Percentiles rank a stretch among this genome's conserved stretches.
Conservation (phyloP, 139 green algal species). For the Dunaliella sp. region DNA sequence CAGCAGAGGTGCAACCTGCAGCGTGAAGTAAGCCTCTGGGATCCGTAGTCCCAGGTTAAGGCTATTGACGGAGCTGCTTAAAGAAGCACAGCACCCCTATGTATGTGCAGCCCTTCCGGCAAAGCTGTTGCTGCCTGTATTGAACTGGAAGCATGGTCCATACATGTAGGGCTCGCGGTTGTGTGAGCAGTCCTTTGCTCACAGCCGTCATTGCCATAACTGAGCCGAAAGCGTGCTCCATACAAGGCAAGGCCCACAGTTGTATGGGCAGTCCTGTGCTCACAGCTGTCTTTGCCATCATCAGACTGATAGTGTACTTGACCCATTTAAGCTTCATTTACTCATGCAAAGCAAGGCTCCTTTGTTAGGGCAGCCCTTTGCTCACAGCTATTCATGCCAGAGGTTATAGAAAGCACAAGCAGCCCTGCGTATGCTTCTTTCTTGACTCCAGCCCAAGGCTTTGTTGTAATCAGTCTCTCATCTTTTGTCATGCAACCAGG, state of each 20-base stretch:
- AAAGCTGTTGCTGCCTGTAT: background rate
- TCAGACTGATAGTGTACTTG: background rate
- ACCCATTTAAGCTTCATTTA: background rate
- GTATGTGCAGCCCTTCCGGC: background rate
- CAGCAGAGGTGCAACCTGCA: no score
- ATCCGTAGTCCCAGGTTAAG: no score
- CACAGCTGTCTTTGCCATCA: background rate
- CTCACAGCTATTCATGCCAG: background rate
- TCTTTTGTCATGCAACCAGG: background rate
- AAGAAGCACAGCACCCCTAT: no score
- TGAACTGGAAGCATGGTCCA: background rate
- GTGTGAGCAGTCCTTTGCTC: background rate
- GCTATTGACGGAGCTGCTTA: background rate
- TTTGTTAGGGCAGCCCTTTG: no score
- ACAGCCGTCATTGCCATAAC: no score
- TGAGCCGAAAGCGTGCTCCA: background rate
- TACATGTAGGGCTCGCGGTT: background rate
- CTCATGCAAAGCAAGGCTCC: no score
- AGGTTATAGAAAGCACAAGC: background rate
- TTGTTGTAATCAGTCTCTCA: background rate
- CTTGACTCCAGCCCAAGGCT: background rate
- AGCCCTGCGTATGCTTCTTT: background rate
- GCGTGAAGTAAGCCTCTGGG: no score
- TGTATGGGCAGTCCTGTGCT: background rate
- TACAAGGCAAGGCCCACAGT: background rate